Conservation (phyloP, 768 basidiomycete genomes). For the Pulveroboletus sp. region DNA sequence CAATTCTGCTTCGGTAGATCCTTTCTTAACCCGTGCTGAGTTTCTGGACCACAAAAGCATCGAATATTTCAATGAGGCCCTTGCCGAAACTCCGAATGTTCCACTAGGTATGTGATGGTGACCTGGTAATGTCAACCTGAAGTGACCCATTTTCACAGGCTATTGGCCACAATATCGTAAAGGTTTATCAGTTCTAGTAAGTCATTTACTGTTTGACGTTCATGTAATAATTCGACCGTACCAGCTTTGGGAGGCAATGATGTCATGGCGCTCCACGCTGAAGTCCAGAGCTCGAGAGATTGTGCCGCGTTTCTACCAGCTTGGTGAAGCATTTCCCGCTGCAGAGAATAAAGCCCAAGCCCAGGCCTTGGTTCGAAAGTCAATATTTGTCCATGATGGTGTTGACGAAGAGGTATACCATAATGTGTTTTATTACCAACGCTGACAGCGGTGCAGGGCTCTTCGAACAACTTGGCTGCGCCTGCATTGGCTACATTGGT, state of each 20-base stretch:
- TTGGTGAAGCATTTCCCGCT: background rate
- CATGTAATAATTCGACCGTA: background rate
- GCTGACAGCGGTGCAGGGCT: background rate
- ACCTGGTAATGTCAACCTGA: background rate
- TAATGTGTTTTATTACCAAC: background rate
- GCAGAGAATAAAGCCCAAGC: background rate
- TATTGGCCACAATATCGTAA: background rate
- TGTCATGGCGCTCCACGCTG: background rate
- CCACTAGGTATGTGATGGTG: background rate
- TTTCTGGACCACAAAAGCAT: background rate
- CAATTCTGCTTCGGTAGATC: background rate
- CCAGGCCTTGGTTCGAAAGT: background rate
- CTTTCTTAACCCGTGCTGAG: background rate
- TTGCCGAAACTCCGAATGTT: background rate
- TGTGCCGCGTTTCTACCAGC: background rate
- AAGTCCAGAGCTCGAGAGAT: background rate
- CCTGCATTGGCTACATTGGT: background rate
- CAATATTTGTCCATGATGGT: background rate
- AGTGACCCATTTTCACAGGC: background rate
- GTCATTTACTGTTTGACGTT: background rate
- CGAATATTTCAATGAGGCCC: background rate
- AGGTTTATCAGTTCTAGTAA: background rate
- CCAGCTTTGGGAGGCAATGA: background rate
- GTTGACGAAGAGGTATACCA: background rate
- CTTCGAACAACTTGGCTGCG: background rate